Base-by-base conservation (phyloP, 208 protist species). In the Phytomonas francai region DNA sequence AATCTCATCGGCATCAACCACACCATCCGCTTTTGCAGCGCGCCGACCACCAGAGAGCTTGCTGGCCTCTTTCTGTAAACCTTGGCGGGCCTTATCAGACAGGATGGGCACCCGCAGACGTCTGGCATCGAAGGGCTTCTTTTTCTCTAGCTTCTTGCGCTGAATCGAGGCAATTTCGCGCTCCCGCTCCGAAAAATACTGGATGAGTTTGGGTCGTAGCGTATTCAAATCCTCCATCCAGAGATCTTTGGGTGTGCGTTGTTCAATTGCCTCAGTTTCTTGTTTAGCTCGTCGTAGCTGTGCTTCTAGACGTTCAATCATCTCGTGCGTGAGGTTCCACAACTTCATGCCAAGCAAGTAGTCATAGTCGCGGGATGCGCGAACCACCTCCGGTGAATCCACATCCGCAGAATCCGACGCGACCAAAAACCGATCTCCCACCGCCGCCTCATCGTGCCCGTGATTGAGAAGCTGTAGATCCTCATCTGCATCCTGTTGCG, bases 341-440 rank as follows among this genome's bases (percentile, higher is more conserved):
- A 99, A 72, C 67, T 96, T 91, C 97, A 99, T 99, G 45, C 81
- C 85, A 2, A 99, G 89, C 22, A 99, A 89, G 83, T 99, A 99
- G 81, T 99, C 95, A 82, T 99, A 99, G 63, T 92, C 97, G 16
- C 80, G 78, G 33, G 78, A 77, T 7, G 83, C 88, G 11, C 79
- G 77, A 45, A 75, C 70, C 65, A 89, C 63, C 78, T 94, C 86
- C 11, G 87, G 83, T 22, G 73, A 63, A 8, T 88, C 83, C 4
- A 56, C 64, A 32, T 77, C 80, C 0, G 62, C 67, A 12, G 58
- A 77, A 33, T 81, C 74, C 9, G 68, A 65, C 1, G 59, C 67
- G 0, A 25, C 59, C 25, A 33, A 73, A 36, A 68, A 57, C 3
- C 28, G 70, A 4, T 71, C 63, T 42, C 84, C 71, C 57, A 80